These are phyloP conservation scores for Calocera viscosa DNA, from an alignment of 768 basidiomycete genomes.

Conservation along the genomic window DNA sequence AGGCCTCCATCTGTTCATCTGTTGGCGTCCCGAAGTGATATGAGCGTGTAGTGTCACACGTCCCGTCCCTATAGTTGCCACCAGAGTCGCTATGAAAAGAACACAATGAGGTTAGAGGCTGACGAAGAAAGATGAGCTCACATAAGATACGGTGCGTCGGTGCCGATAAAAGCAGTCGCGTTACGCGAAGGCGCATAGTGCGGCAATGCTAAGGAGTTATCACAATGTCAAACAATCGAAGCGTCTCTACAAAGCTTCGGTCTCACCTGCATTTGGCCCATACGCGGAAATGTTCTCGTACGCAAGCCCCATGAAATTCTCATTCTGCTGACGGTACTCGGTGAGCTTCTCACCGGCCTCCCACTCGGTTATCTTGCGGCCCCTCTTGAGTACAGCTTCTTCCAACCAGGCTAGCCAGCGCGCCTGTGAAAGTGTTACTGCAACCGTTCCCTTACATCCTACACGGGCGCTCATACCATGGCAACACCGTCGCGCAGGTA, in stretches of 20 bases:
- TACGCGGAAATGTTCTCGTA: slow-evolving; percentile 84
- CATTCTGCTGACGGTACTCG: slow-evolving; percentile 56
- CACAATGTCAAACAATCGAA: background rate
- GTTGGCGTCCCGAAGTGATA: slow-evolving; percentile 79
- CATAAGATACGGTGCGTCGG: slow-evolving; percentile 79
- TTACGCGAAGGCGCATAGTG: slow-evolving; percentile 75
- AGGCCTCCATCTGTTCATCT: slow-evolving; percentile 78
- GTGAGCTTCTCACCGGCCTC: slow-evolving; percentile 78
- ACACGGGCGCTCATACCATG: slow-evolving; percentile 37
- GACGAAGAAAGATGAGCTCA: slow-evolving; percentile 32
- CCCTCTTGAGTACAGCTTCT: slow-evolving; percentile 57
- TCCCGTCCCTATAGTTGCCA: slow-evolving; percentile 80
- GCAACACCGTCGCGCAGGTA: slow-evolving; percentile 86
- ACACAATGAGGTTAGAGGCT: background rate
- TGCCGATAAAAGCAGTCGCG: slow-evolving; percentile 59
- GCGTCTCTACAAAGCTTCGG: background rate
- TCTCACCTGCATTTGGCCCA: slow-evolving; percentile 68
- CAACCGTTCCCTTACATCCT: background rate
- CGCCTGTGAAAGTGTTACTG: slow-evolving; percentile 14
- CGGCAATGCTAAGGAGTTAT: slow-evolving; percentile 51
- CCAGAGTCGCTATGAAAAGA: slow-evolving; percentile 64
- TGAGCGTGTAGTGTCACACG: slow-evolving; percentile 56
- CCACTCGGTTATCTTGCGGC: slow-evolving; percentile 72
- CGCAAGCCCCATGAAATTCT: slow-evolving; percentile 70
- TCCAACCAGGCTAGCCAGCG: slow-evolving; percentile 87